phyloP scores from a whole-genome alignment of 495 filamentous ascomycete species.

The Oleoguttula mirabilis region DNA sequence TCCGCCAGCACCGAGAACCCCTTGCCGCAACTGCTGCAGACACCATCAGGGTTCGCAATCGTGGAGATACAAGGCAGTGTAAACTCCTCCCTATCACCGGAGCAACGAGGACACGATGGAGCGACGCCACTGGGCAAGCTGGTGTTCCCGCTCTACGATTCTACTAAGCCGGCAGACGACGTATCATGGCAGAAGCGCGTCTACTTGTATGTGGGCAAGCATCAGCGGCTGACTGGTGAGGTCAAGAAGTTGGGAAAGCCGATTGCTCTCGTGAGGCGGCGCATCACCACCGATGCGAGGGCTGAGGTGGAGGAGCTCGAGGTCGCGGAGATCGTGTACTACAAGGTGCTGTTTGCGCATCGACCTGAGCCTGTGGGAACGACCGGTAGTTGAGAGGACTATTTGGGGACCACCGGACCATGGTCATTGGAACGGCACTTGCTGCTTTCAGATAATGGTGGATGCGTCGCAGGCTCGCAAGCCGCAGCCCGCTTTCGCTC shows the following conservation, averaged over 20 bases:
- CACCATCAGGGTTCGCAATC: constrained; percentile 65
- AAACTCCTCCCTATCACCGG: constrained; percentile 41
- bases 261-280: constrained; percentile 60
- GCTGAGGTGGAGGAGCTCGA: constrained; percentile 41
- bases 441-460: too few species aligned
- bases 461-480: too few species aligned
- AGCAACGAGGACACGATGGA: constrained; percentile 11
- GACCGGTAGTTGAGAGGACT: too few species aligned
- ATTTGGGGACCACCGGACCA: too few species aligned
- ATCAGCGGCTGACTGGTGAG: constrained; percentile 84
- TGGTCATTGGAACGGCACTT: too few species aligned
- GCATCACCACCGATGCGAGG: constrained; percentile 22
- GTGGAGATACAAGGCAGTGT: constrained; percentile 85
- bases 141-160: constrained; percentile 60
- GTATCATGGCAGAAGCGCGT: constrained; percentile 78
- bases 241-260: constrained; percentile 72
- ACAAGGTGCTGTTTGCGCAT: constrained; percentile 75
- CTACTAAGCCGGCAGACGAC: constrained; percentile 32
- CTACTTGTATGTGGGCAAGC: constrained; percentile 75
- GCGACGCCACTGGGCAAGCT: constrained; percentile 52
- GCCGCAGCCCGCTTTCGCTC: too few species aligned
- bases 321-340: constrained; percentile 77
- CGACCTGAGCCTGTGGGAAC: constrained; percentile 83
- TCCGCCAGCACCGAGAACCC: constrained; percentile 37
- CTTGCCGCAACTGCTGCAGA: constrained; percentile 75